Evolutionary conservation across 345 rosid genomes (phyloP).

Genomic region (Boechera stricta): DNA sequence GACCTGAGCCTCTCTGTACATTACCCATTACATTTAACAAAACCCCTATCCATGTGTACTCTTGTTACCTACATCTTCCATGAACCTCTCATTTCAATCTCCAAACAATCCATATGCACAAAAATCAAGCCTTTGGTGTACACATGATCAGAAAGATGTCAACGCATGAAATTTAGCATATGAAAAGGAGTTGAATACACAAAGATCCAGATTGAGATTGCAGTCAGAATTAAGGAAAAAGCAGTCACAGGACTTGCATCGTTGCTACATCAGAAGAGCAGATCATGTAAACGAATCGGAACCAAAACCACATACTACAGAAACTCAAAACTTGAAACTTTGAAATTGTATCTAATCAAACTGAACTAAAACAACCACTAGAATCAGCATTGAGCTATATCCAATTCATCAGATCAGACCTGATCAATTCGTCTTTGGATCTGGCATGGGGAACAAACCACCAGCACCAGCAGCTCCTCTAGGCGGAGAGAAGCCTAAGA

Average conservation of each 20-base stretch:
- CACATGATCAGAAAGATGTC: neutral
- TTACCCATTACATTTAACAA: neutral
- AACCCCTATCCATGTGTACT: neutral
- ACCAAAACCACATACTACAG: neutral
- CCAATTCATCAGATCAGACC: constrained; percentile 1
- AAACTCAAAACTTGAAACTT: constrained; percentile 14
- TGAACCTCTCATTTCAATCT: constrained; percentile 6
- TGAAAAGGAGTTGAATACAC: neutral
- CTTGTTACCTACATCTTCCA: neutral
- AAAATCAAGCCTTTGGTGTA: neutral
- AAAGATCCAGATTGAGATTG: neutral
- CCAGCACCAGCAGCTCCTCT: constrained; percentile 58
- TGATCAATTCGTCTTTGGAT: constrained; percentile 73
- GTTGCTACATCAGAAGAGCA: neutral
- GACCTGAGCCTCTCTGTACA: neutral
- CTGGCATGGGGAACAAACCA: constrained; percentile 89
- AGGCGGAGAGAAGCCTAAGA: constrained; percentile 73
- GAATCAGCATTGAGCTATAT: neutral
- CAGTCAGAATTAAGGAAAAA: neutral
- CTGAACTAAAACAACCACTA: neutral
- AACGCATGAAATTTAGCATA: neutral
- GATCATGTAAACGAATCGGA: neutral
- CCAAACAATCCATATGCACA: neutral
- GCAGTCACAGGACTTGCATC: neutral
- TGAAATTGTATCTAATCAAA: neutral